A percentile compares a stretch with the other conserved stretches of the same genome.
phyloP scores from a whole-genome alignment of 2,329 filamentous ascomycete species.

The Colletotrichum salicis region DNA sequence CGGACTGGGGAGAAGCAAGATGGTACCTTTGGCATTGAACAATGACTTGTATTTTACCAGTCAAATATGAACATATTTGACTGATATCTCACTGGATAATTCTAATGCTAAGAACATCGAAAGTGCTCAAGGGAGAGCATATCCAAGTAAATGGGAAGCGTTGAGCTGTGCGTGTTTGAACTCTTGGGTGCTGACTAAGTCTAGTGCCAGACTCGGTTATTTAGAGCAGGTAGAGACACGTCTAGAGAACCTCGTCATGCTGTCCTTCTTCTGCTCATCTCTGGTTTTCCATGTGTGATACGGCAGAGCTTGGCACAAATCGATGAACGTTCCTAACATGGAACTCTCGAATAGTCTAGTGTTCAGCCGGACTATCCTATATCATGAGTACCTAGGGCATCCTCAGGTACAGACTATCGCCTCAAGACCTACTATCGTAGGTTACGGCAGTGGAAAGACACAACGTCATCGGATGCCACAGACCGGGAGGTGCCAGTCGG shows the following conservation, averaged over 20 bases:
- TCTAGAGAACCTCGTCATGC: neutral
- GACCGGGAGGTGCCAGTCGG: conserved; percentile 23
- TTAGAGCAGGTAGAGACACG: neutral
- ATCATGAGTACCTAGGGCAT: too few relatives aligned
- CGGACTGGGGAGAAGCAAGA: too few relatives aligned
- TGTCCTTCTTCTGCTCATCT: neutral
- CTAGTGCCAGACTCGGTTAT: neutral
- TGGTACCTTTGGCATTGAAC: neutral
- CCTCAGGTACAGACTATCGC: neutral
- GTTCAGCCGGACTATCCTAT: too few relatives aligned
- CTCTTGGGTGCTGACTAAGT: neutral
- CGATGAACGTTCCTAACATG: too few relatives aligned
- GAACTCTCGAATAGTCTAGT: too few relatives aligned
- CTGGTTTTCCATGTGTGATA: neutral
- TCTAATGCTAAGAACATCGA: too few relatives aligned
- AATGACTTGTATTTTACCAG: neutral
- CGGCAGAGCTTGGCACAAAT: too few relatives aligned
- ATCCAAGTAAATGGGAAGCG: neutral
- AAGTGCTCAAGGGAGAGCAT: too few relatives aligned
- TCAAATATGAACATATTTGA: too few relatives aligned
- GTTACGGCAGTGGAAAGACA: neutral
- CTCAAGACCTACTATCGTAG: neutral
- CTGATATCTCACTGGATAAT: too few relatives aligned
- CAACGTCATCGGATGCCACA: neutral
- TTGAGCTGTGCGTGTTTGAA: neutral